phyloP scores from a whole-genome alignment of 108 stramenopile genomes.

The Fragilaria radians region DNA sequence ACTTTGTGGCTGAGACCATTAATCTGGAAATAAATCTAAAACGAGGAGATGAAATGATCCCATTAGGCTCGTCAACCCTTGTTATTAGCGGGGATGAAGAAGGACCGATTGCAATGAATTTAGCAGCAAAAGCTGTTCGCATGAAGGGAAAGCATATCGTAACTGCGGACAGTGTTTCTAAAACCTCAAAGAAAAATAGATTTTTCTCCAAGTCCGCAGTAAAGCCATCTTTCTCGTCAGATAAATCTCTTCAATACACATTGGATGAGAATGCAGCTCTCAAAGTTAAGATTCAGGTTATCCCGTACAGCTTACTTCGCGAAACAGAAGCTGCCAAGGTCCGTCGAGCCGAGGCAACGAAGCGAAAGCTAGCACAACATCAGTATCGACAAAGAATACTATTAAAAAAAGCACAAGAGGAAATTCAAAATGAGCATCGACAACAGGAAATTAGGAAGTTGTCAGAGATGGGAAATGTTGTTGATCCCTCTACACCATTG shows the following conservation, averaged over 20 bases:
- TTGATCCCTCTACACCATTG: too few species aligned
- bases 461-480: too few species aligned
- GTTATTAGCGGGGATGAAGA: constrained; percentile 45
- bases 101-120: constrained; percentile 12
- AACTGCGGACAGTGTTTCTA: not conserved
- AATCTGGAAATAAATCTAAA: constrained; percentile 26
- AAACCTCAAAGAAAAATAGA: not conserved
- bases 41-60: constrained; percentile 38
- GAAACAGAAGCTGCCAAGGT: not conserved
- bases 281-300: constrained; percentile 24
- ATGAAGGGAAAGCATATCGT: not conserved
- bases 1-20: constrained; percentile 26
- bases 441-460: too few species aligned
- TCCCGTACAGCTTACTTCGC: constrained; percentile 7
- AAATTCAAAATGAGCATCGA: too few species aligned
- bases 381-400: too few species aligned
- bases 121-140: constrained; percentile 3
- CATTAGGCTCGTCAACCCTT: constrained; percentile 34
- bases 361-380: too few species aligned
- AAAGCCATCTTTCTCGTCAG: not conserved
- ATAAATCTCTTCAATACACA: constrained; percentile 4
- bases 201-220: not conserved
- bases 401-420: too few species aligned
- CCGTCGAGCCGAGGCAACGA: too few species aligned
- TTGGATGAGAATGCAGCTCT: constrained; percentile 32